Evolutionary conservation across 768 basidiomycete genomes (phyloP).

Genomic region (Suillus sp.): DNA sequence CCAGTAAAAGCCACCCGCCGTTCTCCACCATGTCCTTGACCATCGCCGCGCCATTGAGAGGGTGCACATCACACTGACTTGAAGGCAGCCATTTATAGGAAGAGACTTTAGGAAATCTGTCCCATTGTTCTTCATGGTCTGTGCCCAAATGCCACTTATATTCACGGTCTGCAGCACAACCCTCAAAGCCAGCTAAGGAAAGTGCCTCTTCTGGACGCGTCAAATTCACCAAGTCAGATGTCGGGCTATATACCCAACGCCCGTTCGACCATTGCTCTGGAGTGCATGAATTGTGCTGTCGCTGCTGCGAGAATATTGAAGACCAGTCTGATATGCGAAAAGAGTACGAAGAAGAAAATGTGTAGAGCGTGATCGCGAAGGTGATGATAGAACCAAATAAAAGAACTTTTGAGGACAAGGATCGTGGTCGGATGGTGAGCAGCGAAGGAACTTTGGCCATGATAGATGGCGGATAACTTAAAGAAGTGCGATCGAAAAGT

Average conservation of each 20-base stretch:
- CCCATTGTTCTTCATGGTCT: slow-evolving; percentile 49
- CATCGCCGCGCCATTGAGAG: slow-evolving; percentile 44
- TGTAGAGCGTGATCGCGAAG: slow-evolving; percentile 31
- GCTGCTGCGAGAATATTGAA: slow-evolving; percentile 25
- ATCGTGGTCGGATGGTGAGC: slow-evolving; percentile 24
- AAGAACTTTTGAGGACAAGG: slow-evolving; percentile 26
- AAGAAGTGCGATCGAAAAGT: background rate
- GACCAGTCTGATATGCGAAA: slow-evolving; percentile 24
- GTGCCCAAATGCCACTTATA: slow-evolving; percentile 63
- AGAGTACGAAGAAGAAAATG: slow-evolving; percentile 27
- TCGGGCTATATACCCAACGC: slow-evolving; percentile 44
- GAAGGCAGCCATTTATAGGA: slow-evolving; percentile 59
- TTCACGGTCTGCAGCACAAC: slow-evolving; percentile 65
- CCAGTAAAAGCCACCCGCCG: slow-evolving; percentile 72
- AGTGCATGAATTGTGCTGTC: slow-evolving; percentile 34
- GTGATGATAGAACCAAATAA: slow-evolving; percentile 29
- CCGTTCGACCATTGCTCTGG: slow-evolving; percentile 40
- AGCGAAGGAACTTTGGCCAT: slow-evolving; percentile 13
- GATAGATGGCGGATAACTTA: slow-evolving; percentile 11
- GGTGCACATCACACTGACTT: slow-evolving; percentile 43
- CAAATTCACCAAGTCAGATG: slow-evolving; percentile 39
- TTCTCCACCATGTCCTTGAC: slow-evolving; percentile 61
- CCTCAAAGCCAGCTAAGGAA: slow-evolving; percentile 55
- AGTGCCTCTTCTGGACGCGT: slow-evolving; percentile 45
- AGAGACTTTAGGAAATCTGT: slow-evolving; percentile 54